Evolutionary conservation across 2,329 filamentous ascomycete genomes (phyloP).

Genomic region (Berkeleyomyces rouxiae): DNA sequence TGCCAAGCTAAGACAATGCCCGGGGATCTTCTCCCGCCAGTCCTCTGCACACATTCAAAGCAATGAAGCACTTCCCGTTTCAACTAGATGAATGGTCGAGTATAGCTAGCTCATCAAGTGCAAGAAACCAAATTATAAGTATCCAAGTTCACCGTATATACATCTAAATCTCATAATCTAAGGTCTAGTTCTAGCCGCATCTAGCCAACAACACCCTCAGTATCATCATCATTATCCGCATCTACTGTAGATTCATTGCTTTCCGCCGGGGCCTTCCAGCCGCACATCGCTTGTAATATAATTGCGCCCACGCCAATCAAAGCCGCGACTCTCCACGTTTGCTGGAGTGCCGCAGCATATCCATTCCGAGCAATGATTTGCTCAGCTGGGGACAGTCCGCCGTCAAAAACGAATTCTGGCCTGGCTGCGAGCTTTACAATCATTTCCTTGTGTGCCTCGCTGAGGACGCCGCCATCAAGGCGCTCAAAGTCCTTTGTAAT

Average conservation of each 20-base stretch:
- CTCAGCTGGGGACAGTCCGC: slow-evolving; percentile 26
- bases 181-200: no score
- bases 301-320: slow-evolving; percentile 28
- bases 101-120: no score
- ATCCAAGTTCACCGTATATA: no score
- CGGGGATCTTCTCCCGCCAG: no score
- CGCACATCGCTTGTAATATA: slow-evolving; percentile 32
- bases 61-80: no score
- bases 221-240: slow-evolving; percentile 27
- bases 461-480: slow-evolving; percentile 26
- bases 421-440: slow-evolving; percentile 33
- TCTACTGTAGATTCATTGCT: slow-evolving; percentile 22
- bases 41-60: no score
- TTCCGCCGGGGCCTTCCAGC: slow-evolving; percentile 32
- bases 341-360: slow-evolving; percentile 29
- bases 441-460: slow-evolving; percentile 23
- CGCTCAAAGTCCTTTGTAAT: slow-evolving; percentile 40
- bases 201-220: neutral
- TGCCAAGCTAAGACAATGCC: no score
- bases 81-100: no score
- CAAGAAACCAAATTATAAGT: no score
- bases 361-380: slow-evolving; percentile 29
- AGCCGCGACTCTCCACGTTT: slow-evolving; percentile 32
- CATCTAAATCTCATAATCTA: no score
- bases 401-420: slow-evolving; percentile 32